Base-by-base conservation (phyloP, 2,329 filamentous ascomycete species). In the Aspergillus arachidicola region DNA sequence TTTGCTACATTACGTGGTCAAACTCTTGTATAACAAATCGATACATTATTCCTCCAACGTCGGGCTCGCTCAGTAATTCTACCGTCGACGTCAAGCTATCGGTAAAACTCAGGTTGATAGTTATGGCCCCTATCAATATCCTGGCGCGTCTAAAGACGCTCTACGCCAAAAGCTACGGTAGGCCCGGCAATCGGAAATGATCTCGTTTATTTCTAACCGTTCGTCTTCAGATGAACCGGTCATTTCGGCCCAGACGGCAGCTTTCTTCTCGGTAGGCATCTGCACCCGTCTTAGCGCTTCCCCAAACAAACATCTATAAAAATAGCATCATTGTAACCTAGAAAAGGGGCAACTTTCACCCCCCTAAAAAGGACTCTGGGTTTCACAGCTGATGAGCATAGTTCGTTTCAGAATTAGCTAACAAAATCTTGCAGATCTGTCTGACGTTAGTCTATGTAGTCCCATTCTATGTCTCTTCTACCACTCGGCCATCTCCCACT, bases 371-470 rank as follows among this genome's bases (percentile, higher is more conserved):
- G 21, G 12, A 45, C 14, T 60, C 58, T 30, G 10, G 30, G 32
- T 46, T 32, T 58, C 43, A 57, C 21, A 55, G 14, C 6, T n/a
- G 28, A 32, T n/a, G 19, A 14, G 7, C 28, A 51, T 32, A 51
- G 28, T n/a, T 32, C 28, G 28, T 51, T 51, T 51, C 48, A 21
- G 23, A 23, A 26, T 55, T 55, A 23, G 21, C 32, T 55, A 60
- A 21, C 30, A 48, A 32, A 16, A 28, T 28, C 26, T 46, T 30
- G 21, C 60, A 91, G 92, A 80, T 94, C 66, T 78, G 89, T 65
- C 96, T 96, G 79, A 96, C 93, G n/a, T 78, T 93, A 70, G 80
- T 93, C 81, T 99, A 98, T 80, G 92, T 99, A 71, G 82, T 91
- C 4, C 94, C 95, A 28, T 93, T 98, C 79, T 97, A 99, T 82